A percentile compares a stretch with the other conserved stretches of the same genome.
Evolutionary conservation across 805 yeast species (phyloP).

Genomic region (Starmera amethionina): DNA sequence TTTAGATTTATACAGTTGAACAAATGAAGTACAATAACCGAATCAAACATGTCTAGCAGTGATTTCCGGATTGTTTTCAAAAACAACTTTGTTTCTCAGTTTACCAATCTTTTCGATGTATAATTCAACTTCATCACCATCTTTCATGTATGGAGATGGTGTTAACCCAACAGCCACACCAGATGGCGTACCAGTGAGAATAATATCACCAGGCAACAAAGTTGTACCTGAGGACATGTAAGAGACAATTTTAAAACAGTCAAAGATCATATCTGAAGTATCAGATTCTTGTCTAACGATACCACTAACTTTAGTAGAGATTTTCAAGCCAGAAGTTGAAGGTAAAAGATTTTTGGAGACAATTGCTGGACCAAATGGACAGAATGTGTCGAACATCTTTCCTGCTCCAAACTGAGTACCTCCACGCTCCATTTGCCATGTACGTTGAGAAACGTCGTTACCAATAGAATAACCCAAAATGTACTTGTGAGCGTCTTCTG

Average conservation of each 20-base stretch:
- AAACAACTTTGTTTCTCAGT: conserved; percentile 27
- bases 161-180: conserved; percentile 44
- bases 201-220: conserved; percentile 41
- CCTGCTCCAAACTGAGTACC: conserved; percentile 45
- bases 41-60: background rate
- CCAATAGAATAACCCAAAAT: conserved; percentile 45
- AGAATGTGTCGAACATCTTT: conserved; percentile 46
- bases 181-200: conserved; percentile 48
- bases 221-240: conserved; percentile 44
- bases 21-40: conserved; percentile 9
- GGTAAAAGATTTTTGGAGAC: conserved; percentile 26
- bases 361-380: conserved; percentile 48
- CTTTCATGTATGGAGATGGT: conserved; percentile 29
- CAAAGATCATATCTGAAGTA: conserved; percentile 41
- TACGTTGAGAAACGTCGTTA: conserved; percentile 46
- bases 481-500: conserved; percentile 32
- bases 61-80: conserved; percentile 14
- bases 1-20: background rate
- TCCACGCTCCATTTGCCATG: conserved; percentile 45
- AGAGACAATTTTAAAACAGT: conserved; percentile 30
- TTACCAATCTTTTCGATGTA: conserved; percentile 33
- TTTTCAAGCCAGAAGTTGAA: conserved; percentile 22
- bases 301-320: conserved; percentile 36
- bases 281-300: conserved; percentile 33
- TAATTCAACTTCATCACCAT: conserved; percentile 36